These are phyloP conservation scores for Trichoderma atroviride DNA, from an alignment of 2,329 filamentous ascomycete species.

Conservation along the genomic window DNA sequence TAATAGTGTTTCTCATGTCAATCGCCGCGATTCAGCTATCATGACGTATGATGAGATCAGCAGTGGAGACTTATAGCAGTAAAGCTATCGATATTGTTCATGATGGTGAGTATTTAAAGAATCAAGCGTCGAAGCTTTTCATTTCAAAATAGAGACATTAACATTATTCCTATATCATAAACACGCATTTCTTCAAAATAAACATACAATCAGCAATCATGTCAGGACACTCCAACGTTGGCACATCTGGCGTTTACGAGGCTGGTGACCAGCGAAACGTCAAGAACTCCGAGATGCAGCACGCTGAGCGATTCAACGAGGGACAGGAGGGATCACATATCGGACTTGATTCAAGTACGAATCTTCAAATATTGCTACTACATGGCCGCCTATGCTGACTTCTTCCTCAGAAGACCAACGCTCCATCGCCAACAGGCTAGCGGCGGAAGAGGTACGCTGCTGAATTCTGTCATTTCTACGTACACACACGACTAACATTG, in stretches of 20 bases:
- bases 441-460: constrained; percentile 58
- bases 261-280: constrained; percentile 73
- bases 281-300: constrained; percentile 54
- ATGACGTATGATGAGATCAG: constrained; percentile 23
- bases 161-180: neutral
- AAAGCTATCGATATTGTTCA: neutral
- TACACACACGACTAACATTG: constrained; percentile 25
- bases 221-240: constrained; percentile 64
- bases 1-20: neutral
- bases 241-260: constrained; percentile 68
- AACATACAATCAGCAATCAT: constrained; percentile 32
- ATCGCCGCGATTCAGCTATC: constrained; percentile 13
- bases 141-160: neutral
- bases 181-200: neutral
- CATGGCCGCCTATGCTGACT: constrained; percentile 28
- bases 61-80: neutral
- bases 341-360: constrained; percentile 70
- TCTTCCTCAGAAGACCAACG: constrained; percentile 65
- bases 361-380: no score
- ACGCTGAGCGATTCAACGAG: constrained; percentile 67
- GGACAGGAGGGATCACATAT: constrained; percentile 71
- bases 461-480: neutral
- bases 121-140: neutral
- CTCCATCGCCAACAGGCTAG: constrained; percentile 71
- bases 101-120: neutral